phyloP scores from a whole-genome alignment of 768 basidiomycete species.

The Leucosporidium creatinivorum region DNA sequence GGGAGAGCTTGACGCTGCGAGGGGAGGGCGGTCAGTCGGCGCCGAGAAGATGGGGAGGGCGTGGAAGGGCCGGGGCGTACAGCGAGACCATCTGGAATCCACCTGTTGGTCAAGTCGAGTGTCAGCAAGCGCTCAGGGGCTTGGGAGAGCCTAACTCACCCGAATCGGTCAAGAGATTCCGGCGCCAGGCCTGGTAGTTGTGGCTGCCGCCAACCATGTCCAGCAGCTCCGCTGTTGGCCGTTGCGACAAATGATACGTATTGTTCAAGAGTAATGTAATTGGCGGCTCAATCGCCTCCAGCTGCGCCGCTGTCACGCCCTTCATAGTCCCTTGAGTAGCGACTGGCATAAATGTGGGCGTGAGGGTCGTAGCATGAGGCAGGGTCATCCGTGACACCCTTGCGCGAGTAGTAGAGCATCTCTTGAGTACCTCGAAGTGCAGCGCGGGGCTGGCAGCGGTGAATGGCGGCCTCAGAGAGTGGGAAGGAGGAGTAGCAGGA shows the following conservation, averaged over 20 bases:
- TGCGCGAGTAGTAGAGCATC: constrained; percentile 71
- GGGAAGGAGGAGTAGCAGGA: too few species aligned
- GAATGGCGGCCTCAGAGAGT: too few species aligned
- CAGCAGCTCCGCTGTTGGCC: constrained; percentile 69
- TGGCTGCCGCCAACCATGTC: constrained; percentile 77
- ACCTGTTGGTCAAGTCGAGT: constrained; percentile 41
- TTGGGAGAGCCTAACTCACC: too few species aligned
- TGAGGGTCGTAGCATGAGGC: constrained; percentile 53
- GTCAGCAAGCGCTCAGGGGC: too few species aligned
- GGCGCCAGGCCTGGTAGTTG: constrained; percentile 77
- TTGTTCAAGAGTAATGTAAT: constrained; percentile 80
- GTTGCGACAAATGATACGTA: constrained; percentile 80
- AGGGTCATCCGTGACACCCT: constrained; percentile 75
- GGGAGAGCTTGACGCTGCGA: constrained; percentile 36
- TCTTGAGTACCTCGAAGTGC: constrained; percentile 75
- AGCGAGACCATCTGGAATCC: constrained; percentile 66
- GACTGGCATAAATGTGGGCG: constrained; percentile 90
- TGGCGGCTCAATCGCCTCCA: constrained; percentile 4
- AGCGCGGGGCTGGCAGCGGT: constrained; percentile 36
- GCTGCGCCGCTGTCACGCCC: constrained; percentile 9
- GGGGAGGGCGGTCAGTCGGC: too few species aligned
- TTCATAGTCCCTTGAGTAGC: constrained; percentile 90
- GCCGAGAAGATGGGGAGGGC: background rate
- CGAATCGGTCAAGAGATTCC: constrained; percentile 64
- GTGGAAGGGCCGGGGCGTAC: constrained; percentile 55